Evolutionary conservation across 1,284 basidiomycete genomes (phyloP).

Genomic region (Ustilago loliicola): DNA sequence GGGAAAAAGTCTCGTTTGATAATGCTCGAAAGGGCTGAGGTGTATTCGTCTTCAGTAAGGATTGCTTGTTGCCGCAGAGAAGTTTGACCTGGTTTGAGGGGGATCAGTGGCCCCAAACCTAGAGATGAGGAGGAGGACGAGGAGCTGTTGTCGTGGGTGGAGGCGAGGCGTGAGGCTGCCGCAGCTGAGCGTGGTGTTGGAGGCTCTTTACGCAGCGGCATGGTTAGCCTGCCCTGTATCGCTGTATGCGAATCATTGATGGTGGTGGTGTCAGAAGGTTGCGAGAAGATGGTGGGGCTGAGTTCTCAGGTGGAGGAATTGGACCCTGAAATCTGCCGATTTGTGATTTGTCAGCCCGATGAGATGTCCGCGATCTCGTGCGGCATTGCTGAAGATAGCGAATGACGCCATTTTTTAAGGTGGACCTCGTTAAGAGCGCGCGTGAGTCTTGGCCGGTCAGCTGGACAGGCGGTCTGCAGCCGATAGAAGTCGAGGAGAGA

Average conservation of each 20-base stretch:
- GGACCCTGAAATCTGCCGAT: slow-evolving; percentile 31
- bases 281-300: not conserved
- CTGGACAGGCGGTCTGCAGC: not conserved
- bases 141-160: slow-evolving; percentile 11
- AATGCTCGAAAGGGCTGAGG: slow-evolving; percentile 88
- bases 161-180: slow-evolving; percentile 12
- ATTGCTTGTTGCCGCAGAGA: slow-evolving; percentile 62
- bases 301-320: slow-evolving; percentile 10
- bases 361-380: not conserved
- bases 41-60: slow-evolving; percentile 87
- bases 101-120: slow-evolving; percentile 33
- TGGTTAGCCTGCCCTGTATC: too few relatives aligned
- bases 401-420: slow-evolving; percentile 9
- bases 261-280: not conserved
- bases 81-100: slow-evolving; percentile 47
- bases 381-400: not conserved
- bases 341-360: too few relatives aligned
- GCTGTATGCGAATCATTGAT: not conserved
- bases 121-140: slow-evolving; percentile 23
- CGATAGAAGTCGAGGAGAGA: slow-evolving; percentile 3
- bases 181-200: slow-evolving; percentile 48
- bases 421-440: not conserved
- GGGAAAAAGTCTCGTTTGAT: slow-evolving; percentile 99
- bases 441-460: not conserved
- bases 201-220: slow-evolving; percentile 51